phyloP scores from a whole-genome alignment of 2,329 filamentous ascomycete species.

The Lasiodiplodia sp. region DNA sequence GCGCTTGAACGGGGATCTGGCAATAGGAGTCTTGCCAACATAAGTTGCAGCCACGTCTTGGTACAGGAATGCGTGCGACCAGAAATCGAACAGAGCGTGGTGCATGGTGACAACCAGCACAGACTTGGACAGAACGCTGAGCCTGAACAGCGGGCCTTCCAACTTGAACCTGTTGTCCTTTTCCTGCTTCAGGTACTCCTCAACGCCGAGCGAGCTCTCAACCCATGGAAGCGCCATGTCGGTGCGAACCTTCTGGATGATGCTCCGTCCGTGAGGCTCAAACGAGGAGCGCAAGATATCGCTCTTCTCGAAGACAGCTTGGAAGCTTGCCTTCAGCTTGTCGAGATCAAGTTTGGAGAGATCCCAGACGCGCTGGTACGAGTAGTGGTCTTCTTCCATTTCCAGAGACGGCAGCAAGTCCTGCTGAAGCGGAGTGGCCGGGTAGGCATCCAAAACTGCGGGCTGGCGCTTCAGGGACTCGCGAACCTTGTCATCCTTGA shows the following conservation, averaged over 20 bases:
- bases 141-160: constrained; percentile 16
- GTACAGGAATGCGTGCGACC: constrained; percentile 31
- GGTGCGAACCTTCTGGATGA: constrained; percentile 23
- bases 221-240: constrained; percentile 17
- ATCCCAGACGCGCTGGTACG: constrained; percentile 12
- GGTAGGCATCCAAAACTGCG: constrained; percentile 22
- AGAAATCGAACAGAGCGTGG: constrained; percentile 33
- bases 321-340: constrained; percentile 45
- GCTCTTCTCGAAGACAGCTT: constrained; percentile 39
- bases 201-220: neutral
- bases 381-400: neutral
- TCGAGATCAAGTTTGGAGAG: neutral
- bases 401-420: neutral
- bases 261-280: neutral
- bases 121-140: constrained; percentile 9
- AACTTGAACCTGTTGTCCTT: neutral
- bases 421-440: constrained; percentile 26
- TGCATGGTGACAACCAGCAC: constrained; percentile 29
- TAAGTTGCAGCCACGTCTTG: constrained; percentile 23
- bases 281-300: constrained; percentile 51
- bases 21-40: neutral
- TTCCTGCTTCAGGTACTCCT: neutral
- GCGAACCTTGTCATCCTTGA: neutral
- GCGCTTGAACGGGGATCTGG: constrained; percentile 5
- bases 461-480: neutral